phyloP scores from a whole-genome alignment of 495 filamentous ascomycete species.

The Extremus antarcticus region DNA sequence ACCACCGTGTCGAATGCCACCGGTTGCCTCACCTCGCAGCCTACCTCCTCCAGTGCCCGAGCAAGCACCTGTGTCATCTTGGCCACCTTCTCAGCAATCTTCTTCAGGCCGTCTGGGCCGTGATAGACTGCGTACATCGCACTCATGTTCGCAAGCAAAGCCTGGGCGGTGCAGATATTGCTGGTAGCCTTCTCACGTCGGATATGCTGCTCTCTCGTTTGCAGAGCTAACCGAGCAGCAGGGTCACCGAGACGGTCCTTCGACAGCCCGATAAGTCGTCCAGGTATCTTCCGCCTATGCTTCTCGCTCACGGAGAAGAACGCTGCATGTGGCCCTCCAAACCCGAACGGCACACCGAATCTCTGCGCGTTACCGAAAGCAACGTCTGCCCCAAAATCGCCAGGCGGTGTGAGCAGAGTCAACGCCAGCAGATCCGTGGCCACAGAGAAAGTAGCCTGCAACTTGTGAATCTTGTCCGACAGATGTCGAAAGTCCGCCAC shows the following conservation, averaged over 20 bases:
- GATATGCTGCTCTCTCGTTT: slow-evolving; percentile 96
- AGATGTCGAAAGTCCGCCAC: slow-evolving; percentile 65
- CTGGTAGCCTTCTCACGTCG: slow-evolving; percentile 95
- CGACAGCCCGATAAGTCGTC: slow-evolving; percentile 82
- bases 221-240: slow-evolving; percentile 79
- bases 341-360: slow-evolving; percentile 88
- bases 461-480: slow-evolving; percentile 64
- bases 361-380: slow-evolving; percentile 94
- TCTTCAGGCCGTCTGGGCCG: slow-evolving; percentile 72
- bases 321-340: slow-evolving; percentile 89
- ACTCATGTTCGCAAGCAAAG: slow-evolving; percentile 91
- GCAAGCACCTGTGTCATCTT: slow-evolving; percentile 61
- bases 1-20: slow-evolving; percentile 74
- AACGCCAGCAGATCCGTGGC: slow-evolving; percentile 87
- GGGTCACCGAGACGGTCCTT: slow-evolving; percentile 79
- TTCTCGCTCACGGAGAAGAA: slow-evolving; percentile 93
- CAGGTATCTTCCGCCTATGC: slow-evolving; percentile 92
- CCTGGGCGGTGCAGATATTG: slow-evolving; percentile 97
- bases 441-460: slow-evolving; percentile 74
- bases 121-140: slow-evolving; percentile 98
- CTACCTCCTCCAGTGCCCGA: slow-evolving; percentile 52
- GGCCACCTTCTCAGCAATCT: slow-evolving; percentile 70
- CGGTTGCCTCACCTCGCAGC: slow-evolving; percentile 47
- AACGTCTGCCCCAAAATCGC: slow-evolving; percentile 94
- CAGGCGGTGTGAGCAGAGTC: slow-evolving; percentile 81